Conservation (phyloP, 371 early-diverging fungal species). For the Lichtheimia ramosa region DNA sequence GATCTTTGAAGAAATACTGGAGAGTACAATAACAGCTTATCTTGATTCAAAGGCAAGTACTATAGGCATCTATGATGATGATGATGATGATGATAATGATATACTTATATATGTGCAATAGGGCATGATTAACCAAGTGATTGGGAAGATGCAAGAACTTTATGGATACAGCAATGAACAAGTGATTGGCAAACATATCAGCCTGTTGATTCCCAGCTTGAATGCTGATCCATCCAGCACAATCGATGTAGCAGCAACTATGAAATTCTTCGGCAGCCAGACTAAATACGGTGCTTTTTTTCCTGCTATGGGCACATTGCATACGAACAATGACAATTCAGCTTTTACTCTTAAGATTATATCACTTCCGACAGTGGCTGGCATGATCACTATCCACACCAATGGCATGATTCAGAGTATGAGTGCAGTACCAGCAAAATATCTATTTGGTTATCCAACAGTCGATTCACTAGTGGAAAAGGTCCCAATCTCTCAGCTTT, state of each 20-base stretch:
- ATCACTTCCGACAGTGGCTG: conserved; percentile 67
- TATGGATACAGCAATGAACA: conserved; percentile 59
- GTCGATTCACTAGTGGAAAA: conserved; percentile 47
- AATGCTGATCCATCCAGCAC: conserved; percentile 25
- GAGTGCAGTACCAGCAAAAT: conserved; percentile 70
- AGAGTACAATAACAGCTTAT: conserved; percentile 39
- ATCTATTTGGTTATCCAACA: conserved; percentile 63
- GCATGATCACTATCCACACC: conserved; percentile 59
- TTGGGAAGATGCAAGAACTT: conserved; percentile 52
- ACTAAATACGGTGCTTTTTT: conserved; percentile 56
- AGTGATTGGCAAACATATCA: conserved; percentile 52
- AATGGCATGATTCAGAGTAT: conserved; percentile 63
- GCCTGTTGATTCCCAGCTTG: conserved; percentile 48
- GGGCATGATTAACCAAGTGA: conserved; percentile 48
- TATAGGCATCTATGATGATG: not conserved
- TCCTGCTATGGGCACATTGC: conserved; percentile 55
- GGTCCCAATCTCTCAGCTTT: conserved; percentile 49
- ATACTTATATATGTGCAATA: conserved; percentile 5
- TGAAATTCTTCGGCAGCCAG: conserved; percentile 56
- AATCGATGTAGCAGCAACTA: conserved; percentile 42
- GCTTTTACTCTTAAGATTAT: conserved; percentile 46
- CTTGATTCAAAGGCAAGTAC: conserved; percentile 21
- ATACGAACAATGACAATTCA: conserved; percentile 2
- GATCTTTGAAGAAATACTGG: conserved; percentile 73
- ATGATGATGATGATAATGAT: too few relatives aligned